Evolutionary conservation across 1,284 basidiomycete genomes (phyloP).

Genomic region (Cutaneotrichosporon spelunceum): DNA sequence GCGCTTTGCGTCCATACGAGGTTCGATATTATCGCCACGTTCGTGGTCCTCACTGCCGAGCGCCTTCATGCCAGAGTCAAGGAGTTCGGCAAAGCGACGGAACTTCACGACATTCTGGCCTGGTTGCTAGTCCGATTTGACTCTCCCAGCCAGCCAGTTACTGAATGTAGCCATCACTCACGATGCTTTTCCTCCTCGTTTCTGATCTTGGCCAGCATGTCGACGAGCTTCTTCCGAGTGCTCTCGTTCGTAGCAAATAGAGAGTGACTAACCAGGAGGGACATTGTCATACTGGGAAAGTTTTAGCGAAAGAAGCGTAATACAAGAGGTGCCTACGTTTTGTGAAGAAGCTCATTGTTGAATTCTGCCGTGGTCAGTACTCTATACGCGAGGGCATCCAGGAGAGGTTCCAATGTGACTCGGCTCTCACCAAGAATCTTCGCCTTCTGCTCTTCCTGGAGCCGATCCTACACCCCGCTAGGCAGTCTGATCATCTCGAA

Average conservation of each 20-base stretch:
- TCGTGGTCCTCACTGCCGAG: not conserved
- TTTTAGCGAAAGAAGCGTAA: not conserved
- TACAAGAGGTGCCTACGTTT: not conserved
- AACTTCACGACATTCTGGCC: not conserved
- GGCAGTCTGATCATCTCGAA: slow-evolving; percentile 25
- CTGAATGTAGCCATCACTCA: slow-evolving; percentile 26
- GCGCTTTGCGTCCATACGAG: not conserved
- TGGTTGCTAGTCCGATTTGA: slow-evolving; percentile 8
- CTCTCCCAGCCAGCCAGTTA: not conserved
- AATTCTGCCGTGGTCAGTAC: slow-evolving; percentile 11
- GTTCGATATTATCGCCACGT: not conserved
- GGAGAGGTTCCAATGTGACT: not conserved
- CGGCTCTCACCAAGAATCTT: slow-evolving; percentile 28
- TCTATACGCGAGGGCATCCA: not conserved
- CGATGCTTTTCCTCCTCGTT: slow-evolving; percentile 34
- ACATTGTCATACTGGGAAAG: slow-evolving; percentile 4
- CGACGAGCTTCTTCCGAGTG: slow-evolving; percentile 21
- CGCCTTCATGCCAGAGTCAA: not conserved
- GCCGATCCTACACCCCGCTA: slow-evolving; percentile 30
- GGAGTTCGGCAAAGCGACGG: not conserved
- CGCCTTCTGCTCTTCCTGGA: slow-evolving; percentile 26
- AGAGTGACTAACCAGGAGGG: slow-evolving; percentile 24
- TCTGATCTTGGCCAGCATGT: slow-evolving; percentile 26
- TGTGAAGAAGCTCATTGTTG: not conserved
- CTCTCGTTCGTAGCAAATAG: slow-evolving; percentile 22